Conservation (phyloP, 345 rosid species). For the Euphorbia pulcherrima region DNA sequence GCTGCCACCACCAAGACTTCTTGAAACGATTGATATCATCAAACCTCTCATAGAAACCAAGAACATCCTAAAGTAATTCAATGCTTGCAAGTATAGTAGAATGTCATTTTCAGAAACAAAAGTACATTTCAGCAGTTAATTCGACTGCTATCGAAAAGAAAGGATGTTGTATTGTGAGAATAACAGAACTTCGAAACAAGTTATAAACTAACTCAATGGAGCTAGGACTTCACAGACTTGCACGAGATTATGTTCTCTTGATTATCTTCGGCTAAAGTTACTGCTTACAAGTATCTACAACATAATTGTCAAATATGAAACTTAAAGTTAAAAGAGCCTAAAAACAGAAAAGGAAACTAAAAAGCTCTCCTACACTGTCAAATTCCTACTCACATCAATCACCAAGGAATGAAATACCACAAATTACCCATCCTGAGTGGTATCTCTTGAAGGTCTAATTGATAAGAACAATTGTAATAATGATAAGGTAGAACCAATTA, state of each 20-base stretch:
- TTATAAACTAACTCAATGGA: not conserved
- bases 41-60: not conserved
- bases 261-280: not conserved
- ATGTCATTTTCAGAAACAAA: not conserved
- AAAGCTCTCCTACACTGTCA: not conserved
- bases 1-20: not conserved
- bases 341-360: not conserved
- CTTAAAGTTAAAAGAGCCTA: not conserved
- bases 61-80: not conserved
- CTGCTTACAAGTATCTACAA: not conserved
- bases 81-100: not conserved
- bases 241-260: not conserved
- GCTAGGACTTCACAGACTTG: not conserved
- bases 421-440: not conserved
- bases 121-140: not conserved
- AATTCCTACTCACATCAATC: not conserved
- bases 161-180: not conserved
- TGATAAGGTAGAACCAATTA: not conserved
- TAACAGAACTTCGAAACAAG: constrained; percentile 2
- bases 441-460: not conserved
- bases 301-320: not conserved
- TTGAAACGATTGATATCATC: not conserved
- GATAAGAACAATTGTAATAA: not conserved
- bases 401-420: not conserved
- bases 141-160: not conserved